phyloP scores from a whole-genome alignment of 768 basidiomycete genomes.

The Mycena maculata region DNA sequence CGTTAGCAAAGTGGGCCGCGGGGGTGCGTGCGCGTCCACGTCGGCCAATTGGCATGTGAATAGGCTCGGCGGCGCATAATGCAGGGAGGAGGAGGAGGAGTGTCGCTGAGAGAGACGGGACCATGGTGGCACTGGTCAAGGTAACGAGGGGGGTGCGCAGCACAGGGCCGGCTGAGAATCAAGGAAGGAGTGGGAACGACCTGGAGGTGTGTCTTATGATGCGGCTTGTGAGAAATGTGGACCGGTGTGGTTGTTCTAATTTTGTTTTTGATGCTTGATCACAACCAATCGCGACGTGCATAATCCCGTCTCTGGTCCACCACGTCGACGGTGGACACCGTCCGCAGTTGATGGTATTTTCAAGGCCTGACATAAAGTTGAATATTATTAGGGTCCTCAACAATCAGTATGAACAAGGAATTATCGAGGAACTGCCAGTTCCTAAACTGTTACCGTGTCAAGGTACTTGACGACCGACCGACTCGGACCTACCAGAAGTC shows the following conservation, averaged over 20 bases:
- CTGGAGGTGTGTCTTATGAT: not conserved
- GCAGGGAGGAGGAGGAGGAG: conserved; percentile 21
- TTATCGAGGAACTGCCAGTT: no score
- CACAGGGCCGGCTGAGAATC: not conserved
- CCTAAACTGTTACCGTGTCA: no score
- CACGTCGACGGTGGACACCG: no score
- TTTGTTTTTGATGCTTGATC: not conserved
- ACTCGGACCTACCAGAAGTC: no score
- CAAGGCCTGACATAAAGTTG: no score
- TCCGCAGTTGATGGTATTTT: no score
- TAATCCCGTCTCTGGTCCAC: not conserved
- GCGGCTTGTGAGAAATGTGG: conserved; percentile 5
- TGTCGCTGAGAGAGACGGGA: not conserved
- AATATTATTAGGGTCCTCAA: no score
- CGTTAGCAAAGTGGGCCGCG: conserved; percentile 29
- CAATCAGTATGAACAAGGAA: no score
- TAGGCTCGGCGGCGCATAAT: conserved; percentile 20
- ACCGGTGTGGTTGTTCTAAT: not conserved
- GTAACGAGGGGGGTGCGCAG: conserved; percentile 17
- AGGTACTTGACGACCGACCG: no score
- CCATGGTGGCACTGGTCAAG: conserved; percentile 13
- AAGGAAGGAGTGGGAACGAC: not conserved
- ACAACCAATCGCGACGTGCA: not conserved
- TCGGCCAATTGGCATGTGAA: conserved; percentile 29
- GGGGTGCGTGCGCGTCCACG: conserved; percentile 21